Base-by-base conservation (phyloP, 176 grass and related monocot genomes). In the Rhipidocladum racemiflorum region DNA sequence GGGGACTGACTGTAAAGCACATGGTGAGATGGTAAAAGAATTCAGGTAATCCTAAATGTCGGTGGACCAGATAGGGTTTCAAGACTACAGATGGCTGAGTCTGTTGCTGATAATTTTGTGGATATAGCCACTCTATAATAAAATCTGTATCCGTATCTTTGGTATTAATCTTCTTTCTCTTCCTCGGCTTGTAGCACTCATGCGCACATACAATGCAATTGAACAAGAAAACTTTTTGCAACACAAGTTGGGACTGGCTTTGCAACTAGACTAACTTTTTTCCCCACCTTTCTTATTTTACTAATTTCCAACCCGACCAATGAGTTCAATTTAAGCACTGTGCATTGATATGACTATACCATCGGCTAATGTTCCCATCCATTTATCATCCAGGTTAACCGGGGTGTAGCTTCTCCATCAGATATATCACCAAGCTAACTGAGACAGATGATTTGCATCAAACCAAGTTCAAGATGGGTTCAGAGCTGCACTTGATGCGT, bases 21-120 rank as follows among this genome's bases (percentile, higher is more conserved):
- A 80, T 84, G 54, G 20, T 83, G 72, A 94, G 92, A 79, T 83
- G 81, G 75, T 35, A 91, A 94, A 45, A 86, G 73, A 34, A 59
- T 91, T 77, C 86, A 91, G 68, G 55, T 92, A 62, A 34, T 97
- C 46, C 57, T 97, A 50, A 97, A 97, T 89, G 88, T 87, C 1
- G 95, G 90, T 59, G 92, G 95, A 68, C 84, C 88, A 48, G 84
- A 97, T 89, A 93, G 92, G 78, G 86, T 93, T 36, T 97, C 95
- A 68, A 97, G 95, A 77, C 65, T 97, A 62, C 81, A 97, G 88
- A 97, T 97, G 95, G 95, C 92, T 28, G 88, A 97, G 76, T 76
- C 90, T 57, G 88, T 97, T 89, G 90, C 92, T 79, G 49, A 72
- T 64, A 44, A n/a, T n/a, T 90, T 83, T 89, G 84, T 84, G 90